Conservation (phyloP, 371 early-diverging fungal genomes). For the Furculomyces boomerangus region DNA sequence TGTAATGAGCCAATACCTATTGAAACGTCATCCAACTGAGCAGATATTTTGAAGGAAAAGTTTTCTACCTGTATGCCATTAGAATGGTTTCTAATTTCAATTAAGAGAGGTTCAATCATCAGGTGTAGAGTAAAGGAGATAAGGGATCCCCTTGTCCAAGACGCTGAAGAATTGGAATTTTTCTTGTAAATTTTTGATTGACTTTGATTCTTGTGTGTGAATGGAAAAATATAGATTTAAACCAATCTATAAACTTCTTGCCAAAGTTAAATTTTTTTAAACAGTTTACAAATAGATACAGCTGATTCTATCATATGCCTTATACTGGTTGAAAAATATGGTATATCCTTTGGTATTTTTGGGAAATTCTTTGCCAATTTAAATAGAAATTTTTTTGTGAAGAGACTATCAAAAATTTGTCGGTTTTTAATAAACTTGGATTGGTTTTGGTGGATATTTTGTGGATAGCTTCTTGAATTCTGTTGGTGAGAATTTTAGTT, state of each 20-base stretch:
- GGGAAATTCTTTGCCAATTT: neutral
- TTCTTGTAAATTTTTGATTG: neutral
- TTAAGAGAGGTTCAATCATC: conserved; percentile 3
- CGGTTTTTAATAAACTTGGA: neutral
- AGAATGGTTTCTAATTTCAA: neutral
- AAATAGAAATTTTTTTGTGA: neutral
- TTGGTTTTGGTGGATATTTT: neutral
- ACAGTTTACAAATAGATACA: neutral
- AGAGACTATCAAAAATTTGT: neutral
- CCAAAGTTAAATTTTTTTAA: neutral
- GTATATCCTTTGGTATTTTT: neutral
- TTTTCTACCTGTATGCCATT: neutral
- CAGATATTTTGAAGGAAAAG: neutral
- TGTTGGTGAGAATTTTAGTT: neutral
- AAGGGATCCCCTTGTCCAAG: conserved; percentile 6
- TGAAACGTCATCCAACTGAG: conserved; percentile 6
- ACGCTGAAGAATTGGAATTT: neutral
- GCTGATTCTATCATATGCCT: neutral
- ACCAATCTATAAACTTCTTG: neutral
- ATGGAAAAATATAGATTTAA: neutral
- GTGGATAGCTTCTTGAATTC: neutral
- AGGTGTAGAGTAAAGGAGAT: conserved; percentile 5
- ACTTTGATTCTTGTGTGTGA: neutral
- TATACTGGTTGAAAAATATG: neutral
- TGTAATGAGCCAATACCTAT: neutral